These are phyloP conservation scores for Colletotrichum eremochloae DNA, from an alignment of 2,329 filamentous ascomycete species.

Conservation along the genomic window DNA sequence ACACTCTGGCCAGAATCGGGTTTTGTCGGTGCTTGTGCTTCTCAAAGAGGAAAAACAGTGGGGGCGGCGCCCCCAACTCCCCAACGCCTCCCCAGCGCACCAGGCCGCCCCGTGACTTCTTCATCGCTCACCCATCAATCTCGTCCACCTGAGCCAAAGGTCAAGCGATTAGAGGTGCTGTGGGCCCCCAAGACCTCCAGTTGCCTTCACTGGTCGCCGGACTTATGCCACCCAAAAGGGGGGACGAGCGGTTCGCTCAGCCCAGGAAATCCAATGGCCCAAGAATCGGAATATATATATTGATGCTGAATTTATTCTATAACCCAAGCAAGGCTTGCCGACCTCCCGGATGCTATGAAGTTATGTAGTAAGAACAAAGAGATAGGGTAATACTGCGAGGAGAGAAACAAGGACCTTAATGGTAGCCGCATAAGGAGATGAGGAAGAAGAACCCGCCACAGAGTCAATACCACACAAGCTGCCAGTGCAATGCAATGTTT, in stretches of 20 bases:
- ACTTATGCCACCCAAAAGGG: not conserved
- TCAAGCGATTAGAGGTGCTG: not conserved
- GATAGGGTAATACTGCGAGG: not conserved
- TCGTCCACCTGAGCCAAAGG: not conserved
- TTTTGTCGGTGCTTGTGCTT: not conserved
- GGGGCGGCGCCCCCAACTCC: not conserved
- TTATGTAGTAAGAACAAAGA: conserved; percentile 2
- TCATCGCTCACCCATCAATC: not conserved
- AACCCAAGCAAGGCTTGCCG: not conserved
- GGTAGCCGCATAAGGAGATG: not conserved
- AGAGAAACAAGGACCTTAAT: not conserved
- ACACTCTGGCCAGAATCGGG: conserved; percentile 15
- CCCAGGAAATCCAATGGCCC: not conserved
- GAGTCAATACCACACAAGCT: conserved; percentile 14
- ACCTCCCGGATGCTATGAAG: conserved; percentile 8
- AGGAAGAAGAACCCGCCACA: not conserved
- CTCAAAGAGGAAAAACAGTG: conserved; percentile 4
- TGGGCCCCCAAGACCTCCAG: not conserved
- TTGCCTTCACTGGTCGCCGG: too few species aligned
- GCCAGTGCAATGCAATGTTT: conserved; percentile 35
- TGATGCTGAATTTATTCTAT: not conserved
- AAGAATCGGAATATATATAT: not conserved
- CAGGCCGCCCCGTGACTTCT: not conserved
- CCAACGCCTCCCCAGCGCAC: not conserved
- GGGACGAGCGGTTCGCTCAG: too few species aligned